Evolutionary conservation across 2,329 filamentous ascomycete genomes (phyloP), one percentile per base, ranked within the genome.

Genomic region (Phyllosticta citribraziliensis): DNA sequence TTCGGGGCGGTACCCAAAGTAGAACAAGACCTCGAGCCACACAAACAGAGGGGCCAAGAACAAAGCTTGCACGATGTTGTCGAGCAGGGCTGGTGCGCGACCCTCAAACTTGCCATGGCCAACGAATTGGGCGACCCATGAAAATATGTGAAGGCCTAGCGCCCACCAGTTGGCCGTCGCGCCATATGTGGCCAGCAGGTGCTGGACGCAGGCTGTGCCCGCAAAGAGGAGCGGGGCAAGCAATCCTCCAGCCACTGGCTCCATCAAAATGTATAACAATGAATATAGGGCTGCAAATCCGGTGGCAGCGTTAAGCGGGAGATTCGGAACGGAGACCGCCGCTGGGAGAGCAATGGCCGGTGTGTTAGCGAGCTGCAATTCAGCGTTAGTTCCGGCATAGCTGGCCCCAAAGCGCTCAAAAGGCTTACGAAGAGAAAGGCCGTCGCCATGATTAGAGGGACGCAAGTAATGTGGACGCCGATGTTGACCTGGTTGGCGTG

Each of bases 21-120:
- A 85, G 79, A 99, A 99, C 25, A 99, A 81, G 24, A 95, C 77
- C 78, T 97, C 92, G 68, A 99, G 88, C 89, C 94, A 99, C 62
- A 97, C 93, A 68, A 97, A 99, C 70, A 99, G 88, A 9, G 94
- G 94, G 0, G 94, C 94, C 24, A 97, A 81, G 70, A 97, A 93
- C 65, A 97, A 75, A 27, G 94, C 92, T 76, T 97, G 94, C 55
- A 95, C 81, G 52, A 97, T 76, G 70, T 97, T 97, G 76, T 97
- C 92, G 55, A 97, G 78, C 65, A 97, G 77, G 4, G 92, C 93
- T 8, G 93, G 94, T 2, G 92, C 90, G 58, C 93, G 85, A 20
- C 89, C 85, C 75, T 97, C 94, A 67, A 91, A 97, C 57, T 82
- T 84, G 47, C 91, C 92, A 70, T 99, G 94, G 27, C 94, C 94